Conservation (phyloP, 768 basidiomycete genomes). For the Hygrocybe coccinea region DNA sequence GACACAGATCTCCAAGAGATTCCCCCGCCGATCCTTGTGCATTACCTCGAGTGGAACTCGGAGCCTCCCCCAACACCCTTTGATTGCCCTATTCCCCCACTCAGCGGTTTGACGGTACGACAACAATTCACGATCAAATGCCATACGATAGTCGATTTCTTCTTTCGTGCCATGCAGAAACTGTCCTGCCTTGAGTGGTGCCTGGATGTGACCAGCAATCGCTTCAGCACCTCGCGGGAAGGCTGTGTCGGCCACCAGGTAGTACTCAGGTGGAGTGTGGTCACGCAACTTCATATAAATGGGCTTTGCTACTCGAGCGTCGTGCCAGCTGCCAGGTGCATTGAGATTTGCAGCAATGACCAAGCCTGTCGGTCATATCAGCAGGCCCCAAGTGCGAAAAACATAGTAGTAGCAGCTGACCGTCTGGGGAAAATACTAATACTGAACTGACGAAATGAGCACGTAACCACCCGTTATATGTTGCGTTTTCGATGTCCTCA, state of each 20-base stretch:
- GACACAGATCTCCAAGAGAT: constrained; percentile 35
- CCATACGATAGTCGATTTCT: constrained; percentile 21
- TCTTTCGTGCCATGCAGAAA: constrained; percentile 13
- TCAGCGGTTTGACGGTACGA: constrained; percentile 47
- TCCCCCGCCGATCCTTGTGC: constrained; percentile 17
- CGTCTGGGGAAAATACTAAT: constrained; percentile 25
- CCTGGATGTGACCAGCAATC: constrained; percentile 24
- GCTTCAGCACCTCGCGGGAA: constrained; percentile 30
- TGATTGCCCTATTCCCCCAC: constrained; percentile 45
- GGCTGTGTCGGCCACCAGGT: constrained; percentile 38
- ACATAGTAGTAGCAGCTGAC: constrained; percentile 10
- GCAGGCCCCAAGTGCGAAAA: not conserved
- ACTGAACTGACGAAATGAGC: constrained; percentile 36
- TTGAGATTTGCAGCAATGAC: constrained; percentile 34
- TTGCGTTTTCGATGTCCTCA: constrained; percentile 38
- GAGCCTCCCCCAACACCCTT: constrained; percentile 44
- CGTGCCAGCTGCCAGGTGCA: constrained; percentile 41
- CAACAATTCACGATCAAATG: constrained; percentile 36
- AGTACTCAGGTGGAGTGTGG: constrained; percentile 31
- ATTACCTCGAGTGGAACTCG: constrained; percentile 37
- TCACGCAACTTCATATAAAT: constrained; percentile 24
- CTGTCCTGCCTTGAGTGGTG: constrained; percentile 36
- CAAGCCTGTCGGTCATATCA: constrained; percentile 21
- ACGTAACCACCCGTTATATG: constrained; percentile 41
- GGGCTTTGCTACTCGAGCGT: constrained; percentile 38